Evolutionary conservation across 2,329 filamentous ascomycete genomes (phyloP), one percentile per base, ranked within the genome.

Genomic region (Pseudocercospora musae): DNA sequence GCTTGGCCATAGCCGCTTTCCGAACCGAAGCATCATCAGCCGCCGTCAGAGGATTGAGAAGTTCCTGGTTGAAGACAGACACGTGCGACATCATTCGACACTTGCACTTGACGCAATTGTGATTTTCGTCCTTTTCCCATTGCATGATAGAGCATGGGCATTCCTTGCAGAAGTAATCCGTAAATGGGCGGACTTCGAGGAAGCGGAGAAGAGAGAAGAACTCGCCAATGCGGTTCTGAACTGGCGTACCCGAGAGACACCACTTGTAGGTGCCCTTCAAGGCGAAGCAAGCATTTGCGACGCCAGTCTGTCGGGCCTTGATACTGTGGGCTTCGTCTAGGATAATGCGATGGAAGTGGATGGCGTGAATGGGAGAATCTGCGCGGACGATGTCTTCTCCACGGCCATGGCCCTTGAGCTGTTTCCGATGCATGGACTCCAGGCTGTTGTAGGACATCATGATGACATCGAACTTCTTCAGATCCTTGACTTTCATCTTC

Each of bases 251-350:
- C 15, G 91, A 95, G 62, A 99, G 82, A 74, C 95, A 99, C 92
- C 95, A 98, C 70, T 96, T 96, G 78, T 95, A 96, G 18, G 85
- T 87, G 18, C 90, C 90, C 63, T 92, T 88, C 46, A 99, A 81
- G 0, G 93, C 92, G 74, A 98, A 98, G 75, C 94, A 98, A 44
- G 95, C 94, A 76, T 91, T 96, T 21, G 95, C 95, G 11, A 95
- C 95, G 79, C 93, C 91, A 8, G 93, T 96, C 21, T 88, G 92
- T 64, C 94, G 87, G 10, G 87, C 87, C 81, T 91, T 99, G 83
- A 99, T 98, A 76, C 89, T 94, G 77, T 99, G 92, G 5, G 92
- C 92, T 76, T 99, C 95, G 69, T 99, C 95, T 3, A 99, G 85
- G 59, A 99, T 95, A 62, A 96, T 83, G 27, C 95, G 89, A 74